Percentiles rank a stretch among this genome's conserved stretches.
phyloP scores from a whole-genome alignment of 2,329 filamentous ascomycete species.

The Alternaria ventricosa region DNA sequence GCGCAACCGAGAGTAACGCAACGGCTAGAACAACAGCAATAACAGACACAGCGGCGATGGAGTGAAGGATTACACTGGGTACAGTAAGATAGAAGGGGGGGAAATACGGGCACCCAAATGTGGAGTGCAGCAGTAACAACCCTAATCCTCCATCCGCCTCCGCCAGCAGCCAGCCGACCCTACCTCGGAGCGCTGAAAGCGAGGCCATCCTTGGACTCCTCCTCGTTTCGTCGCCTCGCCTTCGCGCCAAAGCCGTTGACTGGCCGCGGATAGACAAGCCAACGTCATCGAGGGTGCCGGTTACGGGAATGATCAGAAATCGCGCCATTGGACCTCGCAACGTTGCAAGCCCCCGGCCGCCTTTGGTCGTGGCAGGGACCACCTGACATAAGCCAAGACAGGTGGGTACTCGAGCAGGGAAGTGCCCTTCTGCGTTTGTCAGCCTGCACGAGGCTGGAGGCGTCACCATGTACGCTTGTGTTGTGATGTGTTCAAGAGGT shows the following conservation, averaged over 20 bases:
- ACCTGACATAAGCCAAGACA: constrained; percentile 14
- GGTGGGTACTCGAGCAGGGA: not conserved
- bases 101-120: not conserved
- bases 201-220: not conserved
- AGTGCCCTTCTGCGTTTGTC: not conserved
- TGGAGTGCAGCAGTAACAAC: constrained; percentile 1
- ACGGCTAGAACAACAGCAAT: not conserved
- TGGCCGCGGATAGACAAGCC: constrained; percentile 10
- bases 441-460: not conserved
- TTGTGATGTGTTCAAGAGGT: not conserved
- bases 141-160: not conserved
- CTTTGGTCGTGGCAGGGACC: constrained; percentile 20
- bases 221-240: not conserved
- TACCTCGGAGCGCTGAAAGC: not conserved
- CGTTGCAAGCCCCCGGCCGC: constrained; percentile 19
- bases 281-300: constrained; percentile 41
- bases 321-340: constrained; percentile 22
- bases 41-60: not conserved
- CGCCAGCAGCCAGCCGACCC: not conserved
- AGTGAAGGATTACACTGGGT: not conserved
- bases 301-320: constrained; percentile 37
- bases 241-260: not conserved
- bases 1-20: constrained; percentile 2
- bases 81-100: not conserved
- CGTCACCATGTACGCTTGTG: not conserved